Evolutionary conservation across 2,329 filamentous ascomycete species (phyloP).

Genomic region (Fusarium tuaranense): DNA sequence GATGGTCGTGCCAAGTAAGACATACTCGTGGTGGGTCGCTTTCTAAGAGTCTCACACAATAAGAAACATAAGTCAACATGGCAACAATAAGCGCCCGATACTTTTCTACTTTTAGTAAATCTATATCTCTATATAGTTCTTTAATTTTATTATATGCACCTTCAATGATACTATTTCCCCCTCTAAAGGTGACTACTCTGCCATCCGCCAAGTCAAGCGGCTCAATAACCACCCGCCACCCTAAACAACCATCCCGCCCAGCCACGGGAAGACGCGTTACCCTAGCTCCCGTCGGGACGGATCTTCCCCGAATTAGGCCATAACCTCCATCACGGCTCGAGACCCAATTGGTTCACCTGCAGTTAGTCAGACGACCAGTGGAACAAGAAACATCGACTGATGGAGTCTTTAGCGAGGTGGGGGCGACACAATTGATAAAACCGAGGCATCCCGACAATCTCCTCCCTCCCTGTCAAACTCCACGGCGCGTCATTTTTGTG

Average conservation of each 20-base stretch:
- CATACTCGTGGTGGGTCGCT: no score
- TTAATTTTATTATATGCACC: no score
- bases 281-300: neutral
- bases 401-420: neutral
- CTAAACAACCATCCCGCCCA: neutral
- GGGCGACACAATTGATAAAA: neutral
- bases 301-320: neutral
- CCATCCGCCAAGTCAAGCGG: no score
- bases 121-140: no score
- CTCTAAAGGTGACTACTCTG: no score
- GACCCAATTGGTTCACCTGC: neutral
- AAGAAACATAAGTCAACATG: no score
- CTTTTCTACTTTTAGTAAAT: no score
- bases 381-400: neutral
- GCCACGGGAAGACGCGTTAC: neutral
- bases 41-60: no score
- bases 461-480: neutral
- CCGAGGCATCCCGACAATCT: neutral
- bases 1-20: no score
- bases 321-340: neutral
- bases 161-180: no score
- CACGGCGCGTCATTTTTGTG: neutral
- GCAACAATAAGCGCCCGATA: no score
- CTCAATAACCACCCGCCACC: neutral
- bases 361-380: neutral